Conservation (phyloP, 2,329 filamentous ascomycete species). For the Penicillium sp. region DNA sequence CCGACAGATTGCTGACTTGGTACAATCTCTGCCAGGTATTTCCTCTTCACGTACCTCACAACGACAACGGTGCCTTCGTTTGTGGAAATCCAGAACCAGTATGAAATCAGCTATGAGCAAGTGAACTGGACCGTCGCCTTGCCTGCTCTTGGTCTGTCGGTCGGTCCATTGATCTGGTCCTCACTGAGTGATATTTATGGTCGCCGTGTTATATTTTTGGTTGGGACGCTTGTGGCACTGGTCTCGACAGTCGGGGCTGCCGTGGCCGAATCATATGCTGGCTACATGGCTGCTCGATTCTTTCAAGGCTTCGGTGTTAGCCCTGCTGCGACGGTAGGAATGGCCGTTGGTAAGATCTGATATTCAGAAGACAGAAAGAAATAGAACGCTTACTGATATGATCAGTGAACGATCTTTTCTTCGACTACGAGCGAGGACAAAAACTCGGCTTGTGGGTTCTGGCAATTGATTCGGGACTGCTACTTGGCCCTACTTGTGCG, state of each 20-base stretch:
- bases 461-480: slow-evolving; percentile 49
- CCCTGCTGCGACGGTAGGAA: slow-evolving; percentile 50
- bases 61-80: slow-evolving; percentile 54
- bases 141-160: slow-evolving; percentile 45
- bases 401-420: slow-evolving; percentile 50
- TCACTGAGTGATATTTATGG: slow-evolving; percentile 49
- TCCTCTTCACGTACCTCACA: slow-evolving; percentile 55
- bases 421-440: slow-evolving; percentile 51
- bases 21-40: slow-evolving; percentile 38
- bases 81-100: slow-evolving; percentile 44
- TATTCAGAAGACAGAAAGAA: neutral
- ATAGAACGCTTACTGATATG: neutral
- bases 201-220: slow-evolving; percentile 46
- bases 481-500: slow-evolving; percentile 45
- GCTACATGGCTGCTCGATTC: slow-evolving; percentile 54
- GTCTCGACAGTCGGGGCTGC: slow-evolving; percentile 40
- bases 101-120: slow-evolving; percentile 41
- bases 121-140: slow-evolving; percentile 53
- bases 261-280: slow-evolving; percentile 37
- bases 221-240: slow-evolving; percentile 40
- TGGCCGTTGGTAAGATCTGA: slow-evolving; percentile 41
- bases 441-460: slow-evolving; percentile 54
- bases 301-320: slow-evolving; percentile 54
- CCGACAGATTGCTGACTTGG: neutral
- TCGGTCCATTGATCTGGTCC: slow-evolving; percentile 49